Conservation (phyloP, 202 grass and related monocot genomes). For the Bolboschoenoplectus hybrid region DNA sequence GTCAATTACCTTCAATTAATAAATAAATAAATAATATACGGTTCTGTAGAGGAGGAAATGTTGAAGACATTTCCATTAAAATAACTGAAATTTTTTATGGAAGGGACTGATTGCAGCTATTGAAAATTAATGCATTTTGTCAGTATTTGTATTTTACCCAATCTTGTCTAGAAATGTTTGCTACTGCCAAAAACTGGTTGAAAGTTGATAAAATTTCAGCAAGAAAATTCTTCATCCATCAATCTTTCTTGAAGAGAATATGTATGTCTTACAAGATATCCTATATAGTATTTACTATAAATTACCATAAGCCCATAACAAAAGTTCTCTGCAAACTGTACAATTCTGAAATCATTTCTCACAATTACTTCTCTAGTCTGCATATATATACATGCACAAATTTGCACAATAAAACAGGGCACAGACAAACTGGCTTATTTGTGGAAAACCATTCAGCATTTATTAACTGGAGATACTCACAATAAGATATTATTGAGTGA, state of each 20-base stretch:
- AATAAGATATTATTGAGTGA: slow-evolving; percentile 19
- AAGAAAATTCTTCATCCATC: not conserved
- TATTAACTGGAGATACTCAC: not conserved
- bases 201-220: not conserved
- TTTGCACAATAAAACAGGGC: not conserved
- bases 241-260: not conserved
- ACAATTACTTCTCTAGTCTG: not conserved
- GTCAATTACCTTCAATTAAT: not conserved
- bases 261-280: not conserved
- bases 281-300: not conserved
- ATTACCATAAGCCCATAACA: not conserved
- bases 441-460: not conserved
- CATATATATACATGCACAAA: slow-evolving; percentile 8
- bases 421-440: slow-evolving; percentile 19
- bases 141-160: not conserved
- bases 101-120: not conserved
- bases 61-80: not conserved
- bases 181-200: not conserved
- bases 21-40: not conserved
- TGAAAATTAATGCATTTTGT: not conserved
- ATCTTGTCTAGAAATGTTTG: not conserved
- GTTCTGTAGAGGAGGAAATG: not conserved
- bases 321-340: not conserved
- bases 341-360: not conserved
- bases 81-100: not conserved